Evolutionary conservation across 2,329 filamentous ascomycete genomes (phyloP).

Genomic region (Fusarium continuum): DNA sequence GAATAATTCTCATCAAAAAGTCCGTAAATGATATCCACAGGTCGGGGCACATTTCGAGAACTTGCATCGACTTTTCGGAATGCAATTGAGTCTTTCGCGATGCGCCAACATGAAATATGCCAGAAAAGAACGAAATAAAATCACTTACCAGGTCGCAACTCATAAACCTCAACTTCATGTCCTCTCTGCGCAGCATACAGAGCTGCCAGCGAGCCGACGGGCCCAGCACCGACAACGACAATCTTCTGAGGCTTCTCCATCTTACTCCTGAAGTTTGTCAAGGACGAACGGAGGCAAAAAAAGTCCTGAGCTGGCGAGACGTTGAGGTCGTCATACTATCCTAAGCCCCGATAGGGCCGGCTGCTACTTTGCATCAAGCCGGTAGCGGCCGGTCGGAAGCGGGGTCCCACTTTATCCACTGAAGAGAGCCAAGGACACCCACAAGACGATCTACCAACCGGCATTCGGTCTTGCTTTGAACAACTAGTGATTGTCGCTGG

Average conservation of each 20-base stretch:
- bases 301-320: slow-evolving; percentile 5
- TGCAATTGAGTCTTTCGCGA: slow-evolving; percentile 5
- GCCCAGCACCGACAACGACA: slow-evolving; percentile 89
- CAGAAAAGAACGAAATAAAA: background rate
- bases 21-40: background rate
- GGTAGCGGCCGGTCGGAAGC: slow-evolving; percentile 33
- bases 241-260: slow-evolving; percentile 68
- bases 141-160: slow-evolving; percentile 83
- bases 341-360: slow-evolving; percentile 31
- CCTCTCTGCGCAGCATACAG: slow-evolving; percentile 91
- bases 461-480: slow-evolving; percentile 9
- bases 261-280: slow-evolving; percentile 32
- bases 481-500: slow-evolving; percentile 3
- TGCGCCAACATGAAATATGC: background rate
- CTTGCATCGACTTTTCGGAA: background rate
- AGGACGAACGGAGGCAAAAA: slow-evolving; percentile 38
- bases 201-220: slow-evolving; percentile 90
- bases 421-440: background rate
- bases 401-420: slow-evolving; percentile 17
- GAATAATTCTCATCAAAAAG: slow-evolving; percentile 9
- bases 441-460: slow-evolving; percentile 3
- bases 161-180: slow-evolving; percentile 92
- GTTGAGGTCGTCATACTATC: slow-evolving; percentile 21
- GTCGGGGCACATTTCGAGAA: background rate
- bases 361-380: slow-evolving; percentile 27